Conservation (phyloP, 2,329 filamentous ascomycete genomes). For the Apiospora phragmitis region DNA sequence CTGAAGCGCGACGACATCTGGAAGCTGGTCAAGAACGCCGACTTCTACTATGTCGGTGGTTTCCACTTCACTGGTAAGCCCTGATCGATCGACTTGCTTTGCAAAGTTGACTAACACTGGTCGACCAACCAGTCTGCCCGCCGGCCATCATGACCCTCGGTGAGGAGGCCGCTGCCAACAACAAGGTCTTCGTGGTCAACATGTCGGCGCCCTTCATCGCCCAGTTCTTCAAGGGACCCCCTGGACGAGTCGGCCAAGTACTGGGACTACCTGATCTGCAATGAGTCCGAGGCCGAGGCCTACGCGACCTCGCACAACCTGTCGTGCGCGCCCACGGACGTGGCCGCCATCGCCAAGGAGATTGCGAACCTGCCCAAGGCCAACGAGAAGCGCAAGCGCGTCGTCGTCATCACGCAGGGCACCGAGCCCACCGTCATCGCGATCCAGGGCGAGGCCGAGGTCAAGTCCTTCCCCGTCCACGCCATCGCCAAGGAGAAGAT, state of each 20-base stretch:
- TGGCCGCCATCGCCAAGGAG: slow-evolving; percentile 81
- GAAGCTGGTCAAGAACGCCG: slow-evolving; percentile 84
- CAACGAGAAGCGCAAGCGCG: slow-evolving; percentile 79
- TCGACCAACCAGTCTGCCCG: slow-evolving; percentile 68
- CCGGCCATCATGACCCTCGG: slow-evolving; percentile 87
- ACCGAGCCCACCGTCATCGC: slow-evolving; percentile 88
- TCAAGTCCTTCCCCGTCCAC: slow-evolving; percentile 80
- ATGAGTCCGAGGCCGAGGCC: slow-evolving; percentile 89
- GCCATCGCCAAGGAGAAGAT: slow-evolving; percentile 76
- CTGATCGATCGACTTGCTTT: not conserved
- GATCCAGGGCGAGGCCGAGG: slow-evolving; percentile 66
- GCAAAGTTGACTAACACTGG: not conserved
- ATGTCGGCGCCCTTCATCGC: slow-evolving; percentile 94
- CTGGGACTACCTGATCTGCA: slow-evolving; percentile 95
- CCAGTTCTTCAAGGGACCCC: slow-evolving; percentile 95
- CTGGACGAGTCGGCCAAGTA: slow-evolving; percentile 84
- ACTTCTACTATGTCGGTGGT: slow-evolving; percentile 90
- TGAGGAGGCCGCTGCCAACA: slow-evolving; percentile 81
- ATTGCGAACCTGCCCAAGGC: slow-evolving; percentile 90
- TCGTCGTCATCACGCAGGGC: slow-evolving; percentile 93
- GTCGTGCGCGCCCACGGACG: slow-evolving; percentile 63
- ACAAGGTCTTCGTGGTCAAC: slow-evolving; percentile 92
- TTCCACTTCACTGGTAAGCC: slow-evolving; percentile 81
- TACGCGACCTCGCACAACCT: slow-evolving; percentile 83
- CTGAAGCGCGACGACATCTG: slow-evolving; percentile 90